phyloP scores from a whole-genome alignment of 176 grass and related monocot species.

The Eleusine coracana region DNA sequence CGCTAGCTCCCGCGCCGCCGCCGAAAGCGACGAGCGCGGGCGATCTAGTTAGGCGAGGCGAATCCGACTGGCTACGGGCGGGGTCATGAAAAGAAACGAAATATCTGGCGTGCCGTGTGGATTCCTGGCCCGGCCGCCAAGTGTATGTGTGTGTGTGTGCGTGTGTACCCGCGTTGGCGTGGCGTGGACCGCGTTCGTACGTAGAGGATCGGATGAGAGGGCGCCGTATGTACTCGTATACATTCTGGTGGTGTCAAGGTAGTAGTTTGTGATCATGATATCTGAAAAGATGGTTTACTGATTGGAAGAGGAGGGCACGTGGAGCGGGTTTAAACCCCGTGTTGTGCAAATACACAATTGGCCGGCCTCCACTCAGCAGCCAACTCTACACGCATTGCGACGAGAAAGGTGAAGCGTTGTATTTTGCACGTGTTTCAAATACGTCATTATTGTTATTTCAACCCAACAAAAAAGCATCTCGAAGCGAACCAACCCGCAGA shows the following conservation, averaged over 20 bases:
- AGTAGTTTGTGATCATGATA: not conserved
- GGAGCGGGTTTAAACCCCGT: not conserved
- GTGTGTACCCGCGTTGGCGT: not conserved
- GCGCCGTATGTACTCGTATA: not conserved
- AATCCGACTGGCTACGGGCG: constrained; percentile 14
- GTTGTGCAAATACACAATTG: too few species aligned
- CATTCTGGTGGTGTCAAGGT: not conserved
- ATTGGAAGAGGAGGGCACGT: not conserved
- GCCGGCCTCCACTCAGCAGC: too few species aligned
- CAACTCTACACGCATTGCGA: too few species aligned
- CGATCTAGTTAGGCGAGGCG: constrained; percentile 4
- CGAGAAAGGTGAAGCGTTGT: too few species aligned
- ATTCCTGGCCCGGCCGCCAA: not conserved
- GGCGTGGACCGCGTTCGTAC: not conserved
- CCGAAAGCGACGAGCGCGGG: not conserved
- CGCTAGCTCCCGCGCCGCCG: not conserved
- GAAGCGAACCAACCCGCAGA: too few species aligned
- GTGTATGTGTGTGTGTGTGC: not conserved
- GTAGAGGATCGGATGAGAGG: not conserved
- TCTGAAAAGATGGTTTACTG: not conserved
- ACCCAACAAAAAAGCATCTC: too few species aligned
- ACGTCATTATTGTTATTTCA: too few species aligned
- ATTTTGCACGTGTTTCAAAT: too few species aligned
- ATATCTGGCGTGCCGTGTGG: not conserved
- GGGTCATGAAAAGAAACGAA: not conserved